Percentiles rank a stretch among this genome's conserved stretches.
phyloP scores from a whole-genome alignment of 2,329 filamentous ascomycete genomes.

The Elsinoe arachidis region DNA sequence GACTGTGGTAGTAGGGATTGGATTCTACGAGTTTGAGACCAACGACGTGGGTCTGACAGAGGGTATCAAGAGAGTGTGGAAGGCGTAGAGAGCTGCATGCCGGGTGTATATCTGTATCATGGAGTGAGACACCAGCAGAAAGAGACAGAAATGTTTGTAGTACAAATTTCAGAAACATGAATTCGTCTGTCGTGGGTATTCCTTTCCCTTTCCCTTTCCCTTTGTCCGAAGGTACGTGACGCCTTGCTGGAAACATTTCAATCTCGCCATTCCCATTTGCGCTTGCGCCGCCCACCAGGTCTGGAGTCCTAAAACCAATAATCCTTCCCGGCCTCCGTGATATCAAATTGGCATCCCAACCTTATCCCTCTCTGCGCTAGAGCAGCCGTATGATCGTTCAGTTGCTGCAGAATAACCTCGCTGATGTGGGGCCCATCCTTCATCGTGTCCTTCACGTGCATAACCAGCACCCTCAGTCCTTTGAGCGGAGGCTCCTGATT shows the following conservation, averaged over 20 bases:
- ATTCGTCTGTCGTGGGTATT: not conserved
- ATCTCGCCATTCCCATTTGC: too few species aligned
- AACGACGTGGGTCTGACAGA: conserved; percentile 94
- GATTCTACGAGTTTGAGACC: conserved; percentile 97
- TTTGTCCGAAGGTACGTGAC: not conserved
- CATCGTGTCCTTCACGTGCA: conserved; percentile 86
- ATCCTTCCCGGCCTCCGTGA: conserved; percentile 58
- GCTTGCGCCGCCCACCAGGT: not conserved
- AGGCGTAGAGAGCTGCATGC: conserved; percentile 45
- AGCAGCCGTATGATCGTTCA: conserved; percentile 53
- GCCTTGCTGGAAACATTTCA: not conserved
- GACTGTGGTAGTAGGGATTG: conserved; percentile 74
- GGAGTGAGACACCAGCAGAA: not conserved
- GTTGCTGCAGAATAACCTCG: conserved; percentile 61
- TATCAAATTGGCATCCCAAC: conserved; percentile 71
- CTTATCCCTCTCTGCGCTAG: conserved; percentile 38
- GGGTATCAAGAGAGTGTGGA: conserved; percentile 82
- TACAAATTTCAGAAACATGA: not conserved
- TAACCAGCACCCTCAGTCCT: conserved; percentile 74
- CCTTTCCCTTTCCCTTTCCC: not conserved
- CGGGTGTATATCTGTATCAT: not conserved
- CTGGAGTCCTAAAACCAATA: conserved; percentile 37
- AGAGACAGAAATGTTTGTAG: not conserved
- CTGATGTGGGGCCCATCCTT: conserved; percentile 57
- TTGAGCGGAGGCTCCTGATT: conserved; percentile 44